Base-by-base conservation (phyloP, 2,329 filamentous ascomycete species). In the Pezicula carpinea region DNA sequence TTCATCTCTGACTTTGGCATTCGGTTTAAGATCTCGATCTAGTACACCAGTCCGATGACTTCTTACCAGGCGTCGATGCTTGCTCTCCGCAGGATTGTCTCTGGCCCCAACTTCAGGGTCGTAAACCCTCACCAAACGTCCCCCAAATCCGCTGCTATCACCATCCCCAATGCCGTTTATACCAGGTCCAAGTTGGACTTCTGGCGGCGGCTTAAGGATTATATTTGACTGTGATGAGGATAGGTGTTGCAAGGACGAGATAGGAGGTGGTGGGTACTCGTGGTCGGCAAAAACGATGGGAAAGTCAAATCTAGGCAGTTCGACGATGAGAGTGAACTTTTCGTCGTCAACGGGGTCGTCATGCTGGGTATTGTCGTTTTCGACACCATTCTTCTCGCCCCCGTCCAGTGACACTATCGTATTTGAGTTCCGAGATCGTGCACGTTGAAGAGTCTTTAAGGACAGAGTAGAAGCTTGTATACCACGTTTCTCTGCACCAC, bases 221-320 rank as follows among this genome's bases (percentile, higher is more conserved):
- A 89, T 73, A 48, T 85, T 86, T 8, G 83, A 81, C 53, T 84
- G 79, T 5, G 82, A 81, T 5, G 76, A 70, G 2, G 77, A 76
- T 48, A 79, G 68, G 55, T 87, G 77, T 54, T 85, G 78, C 49
- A 92, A 73, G 11, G 85, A 80, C 1, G 91, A 93, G 34, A 95
- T 77, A 0, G 89, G 88, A 1, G 91, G 89, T 1, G 89, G 79
- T 1, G 87, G 82, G 61, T 99, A 99, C 63, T 96, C 90, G 59
- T 93, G 83, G 64, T 99, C 93, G 23, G 89, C 87, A 70, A 95
- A 99, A 21, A 99, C 89, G 35, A 99, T 82, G 0, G 93, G 89
- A 57, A 96, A 95, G 62, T 99, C 93, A 64, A 96, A 99, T 10
- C 91, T 83, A 11, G 91, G 91, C 40, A 99, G 81, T 60, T 99